Conservation (phyloP, 345 rosid genomes). For the Eucalyptus victrix region DNA sequence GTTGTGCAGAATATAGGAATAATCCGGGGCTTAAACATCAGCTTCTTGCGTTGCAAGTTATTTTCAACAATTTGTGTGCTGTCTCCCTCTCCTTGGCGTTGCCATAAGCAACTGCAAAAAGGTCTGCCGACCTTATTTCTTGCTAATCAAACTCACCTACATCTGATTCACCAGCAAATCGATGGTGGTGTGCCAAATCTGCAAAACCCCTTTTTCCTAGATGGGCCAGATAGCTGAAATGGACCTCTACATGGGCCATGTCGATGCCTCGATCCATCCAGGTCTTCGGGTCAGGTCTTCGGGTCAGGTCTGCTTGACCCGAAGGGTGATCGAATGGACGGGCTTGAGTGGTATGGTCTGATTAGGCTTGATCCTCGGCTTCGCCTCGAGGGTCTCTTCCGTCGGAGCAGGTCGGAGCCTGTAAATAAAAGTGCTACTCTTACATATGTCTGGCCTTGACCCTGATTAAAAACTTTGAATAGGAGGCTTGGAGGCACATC, state of each 20-base stretch:
- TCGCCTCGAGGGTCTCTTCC: neutral
- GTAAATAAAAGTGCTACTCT: neutral
- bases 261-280: neutral
- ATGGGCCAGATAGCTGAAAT: neutral
- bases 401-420: accelerated
- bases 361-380: neutral
- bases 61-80: neutral
- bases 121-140: neutral
- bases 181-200: neutral
- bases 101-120: neutral
- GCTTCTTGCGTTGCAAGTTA: neutral
- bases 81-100: neutral
- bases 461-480: neutral
- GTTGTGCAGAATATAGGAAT: neutral
- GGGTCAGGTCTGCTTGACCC: neutral
- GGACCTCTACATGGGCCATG: neutral
- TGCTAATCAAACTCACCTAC: neutral
- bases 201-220: neutral
- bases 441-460: neutral
- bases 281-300: neutral
- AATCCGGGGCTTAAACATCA: neutral
- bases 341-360: neutral
- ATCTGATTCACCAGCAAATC: neutral
- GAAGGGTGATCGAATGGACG: neutral
- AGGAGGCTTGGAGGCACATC: neutral